Evolutionary conservation across 78 protist species (phyloP).

Genomic region (Speleostelium caveatum): DNA sequence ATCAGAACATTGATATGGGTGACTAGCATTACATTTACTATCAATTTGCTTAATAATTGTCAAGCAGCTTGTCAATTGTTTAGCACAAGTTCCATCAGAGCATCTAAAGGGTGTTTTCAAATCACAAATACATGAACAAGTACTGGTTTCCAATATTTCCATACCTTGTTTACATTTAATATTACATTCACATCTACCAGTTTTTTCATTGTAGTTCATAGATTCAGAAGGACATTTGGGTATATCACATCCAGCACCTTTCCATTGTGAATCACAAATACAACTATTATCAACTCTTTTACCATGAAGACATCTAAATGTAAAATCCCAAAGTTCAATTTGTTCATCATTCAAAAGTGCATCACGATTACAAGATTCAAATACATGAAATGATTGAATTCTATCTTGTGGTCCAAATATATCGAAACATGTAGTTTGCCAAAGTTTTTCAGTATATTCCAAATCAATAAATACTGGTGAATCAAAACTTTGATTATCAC

Average conservation of each 20-base stretch:
- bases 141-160: not conserved
- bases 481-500: not conserved
- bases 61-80: not conserved
- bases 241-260: conserved; percentile 4
- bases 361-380: not conserved
- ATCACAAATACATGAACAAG: conserved; percentile 10
- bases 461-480: conserved; percentile 3
- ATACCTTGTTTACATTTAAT: not conserved
- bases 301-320: conserved; percentile 25
- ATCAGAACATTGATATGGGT: conserved; percentile 30
- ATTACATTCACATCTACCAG: not conserved
- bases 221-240: not conserved
- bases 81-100: not conserved
- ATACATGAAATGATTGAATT: not conserved
- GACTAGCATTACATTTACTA: not conserved
- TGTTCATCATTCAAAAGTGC: not conserved
- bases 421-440: conserved; percentile 4
- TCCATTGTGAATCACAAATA: not conserved
- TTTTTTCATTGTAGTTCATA: not conserved
- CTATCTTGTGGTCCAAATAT: not conserved
- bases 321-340: not conserved
- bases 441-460: not conserved
- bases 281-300: not conserved
- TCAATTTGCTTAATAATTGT: not conserved
- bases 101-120: conserved; percentile 5